These are phyloP conservation scores for Alternaria longipes DNA, from an alignment of 2,329 filamentous ascomycete genomes.

Conservation along the genomic window DNA sequence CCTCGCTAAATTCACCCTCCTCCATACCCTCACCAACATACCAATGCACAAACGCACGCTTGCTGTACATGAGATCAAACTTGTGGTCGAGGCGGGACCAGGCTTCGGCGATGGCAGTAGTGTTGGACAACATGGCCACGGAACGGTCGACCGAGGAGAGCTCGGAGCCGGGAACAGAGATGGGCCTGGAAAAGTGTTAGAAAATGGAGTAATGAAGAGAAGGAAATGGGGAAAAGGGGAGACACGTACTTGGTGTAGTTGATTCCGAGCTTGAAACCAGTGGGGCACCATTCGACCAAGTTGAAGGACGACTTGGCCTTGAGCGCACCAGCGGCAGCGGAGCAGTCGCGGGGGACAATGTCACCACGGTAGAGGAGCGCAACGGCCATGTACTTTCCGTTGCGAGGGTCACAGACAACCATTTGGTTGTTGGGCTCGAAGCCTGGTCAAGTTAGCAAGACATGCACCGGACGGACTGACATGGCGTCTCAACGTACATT, in stretches of 20 bases:
- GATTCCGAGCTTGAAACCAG: constrained; percentile 79
- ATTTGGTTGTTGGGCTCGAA: constrained; percentile 83
- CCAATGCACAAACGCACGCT: constrained; percentile 80
- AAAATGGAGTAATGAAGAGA: not conserved
- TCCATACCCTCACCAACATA: constrained; percentile 92
- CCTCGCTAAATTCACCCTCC: constrained; percentile 89
- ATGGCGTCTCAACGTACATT: constrained; percentile 60
- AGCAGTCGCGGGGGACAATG: constrained; percentile 75
- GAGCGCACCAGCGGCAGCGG: constrained; percentile 70
- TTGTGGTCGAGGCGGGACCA: constrained; percentile 78
- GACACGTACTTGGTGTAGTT: constrained; percentile 68
- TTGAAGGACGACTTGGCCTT: constrained; percentile 78
- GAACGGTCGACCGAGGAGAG: constrained; percentile 97
- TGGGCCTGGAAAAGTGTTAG: constrained; percentile 70
- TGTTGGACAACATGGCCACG: constrained; percentile 83
- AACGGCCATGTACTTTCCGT: constrained; percentile 80
- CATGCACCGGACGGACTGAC: constrained; percentile 1
- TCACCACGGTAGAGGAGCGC: constrained; percentile 77
- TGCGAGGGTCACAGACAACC: constrained; percentile 77
- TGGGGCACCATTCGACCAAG: constrained; percentile 79
- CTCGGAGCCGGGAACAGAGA: constrained; percentile 95
- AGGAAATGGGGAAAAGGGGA: not conserved
- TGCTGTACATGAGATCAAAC: constrained; percentile 82
- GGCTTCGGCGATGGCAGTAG: constrained; percentile 76
- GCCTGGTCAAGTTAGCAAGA: constrained; percentile 58